Evolutionary conservation across 257 asterid species (phyloP).

Genomic region (Solanum clarkiae): DNA sequence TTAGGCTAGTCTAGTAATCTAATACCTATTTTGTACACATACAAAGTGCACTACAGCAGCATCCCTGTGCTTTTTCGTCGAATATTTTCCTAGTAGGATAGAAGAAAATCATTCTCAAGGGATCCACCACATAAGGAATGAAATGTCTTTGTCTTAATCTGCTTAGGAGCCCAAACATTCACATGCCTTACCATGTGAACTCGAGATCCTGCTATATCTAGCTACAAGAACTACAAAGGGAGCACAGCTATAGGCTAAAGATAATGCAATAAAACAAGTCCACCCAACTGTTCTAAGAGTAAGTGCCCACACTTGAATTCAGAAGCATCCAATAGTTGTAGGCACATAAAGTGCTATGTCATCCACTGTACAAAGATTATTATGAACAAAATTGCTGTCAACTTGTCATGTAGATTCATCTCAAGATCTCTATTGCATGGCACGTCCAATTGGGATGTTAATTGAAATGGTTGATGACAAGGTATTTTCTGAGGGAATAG

Average conservation of each 20-base stretch:
- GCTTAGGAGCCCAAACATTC: neutral
- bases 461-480: neutral
- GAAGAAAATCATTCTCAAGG: neutral
- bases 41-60: neutral
- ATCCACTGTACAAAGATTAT: neutral
- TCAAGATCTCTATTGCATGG: neutral
- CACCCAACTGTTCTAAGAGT: neutral
- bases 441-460: neutral
- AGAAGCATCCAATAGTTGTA: neutral
- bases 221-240: neutral
- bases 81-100: neutral
- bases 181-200: neutral
- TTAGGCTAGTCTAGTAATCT: neutral
- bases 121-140: neutral
- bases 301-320: neutral
- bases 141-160: neutral
- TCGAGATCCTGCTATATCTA: neutral
- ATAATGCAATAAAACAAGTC: neutral
- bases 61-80: neutral
- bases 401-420: neutral
- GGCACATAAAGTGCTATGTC: neutral
- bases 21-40: neutral
- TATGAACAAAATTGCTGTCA: neutral
- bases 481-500: neutral
- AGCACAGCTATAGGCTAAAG: neutral